Evolutionary conservation across 768 basidiomycete genomes (phyloP), one percentile per base, ranked within the genome.

Genomic region (Suillus brevipes): DNA sequence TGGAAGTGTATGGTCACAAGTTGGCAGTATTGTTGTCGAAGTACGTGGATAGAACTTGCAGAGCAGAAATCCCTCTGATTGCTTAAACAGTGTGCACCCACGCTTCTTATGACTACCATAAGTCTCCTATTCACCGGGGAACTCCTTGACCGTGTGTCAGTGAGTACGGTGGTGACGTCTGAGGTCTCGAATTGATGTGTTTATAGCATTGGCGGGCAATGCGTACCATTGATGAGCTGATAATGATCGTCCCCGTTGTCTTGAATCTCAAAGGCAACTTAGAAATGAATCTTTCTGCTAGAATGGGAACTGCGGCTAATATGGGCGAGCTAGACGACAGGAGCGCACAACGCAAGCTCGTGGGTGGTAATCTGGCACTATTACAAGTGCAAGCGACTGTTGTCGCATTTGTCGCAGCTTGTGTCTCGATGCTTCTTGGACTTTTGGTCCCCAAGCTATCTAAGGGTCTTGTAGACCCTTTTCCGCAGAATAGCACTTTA

Each of bases 201-300:
- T 16, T 57, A 45, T 23, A 95, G 93, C 87, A 82, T 62, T 99
- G 95, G 95, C 83, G 81, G 67, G 95, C 96, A 38, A 95, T 99
- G 86, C 82, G 83, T 60, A 85, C 91, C 50, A 88, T 98, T 57
- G 91, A 98, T 81, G 95, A 99, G 75, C 89, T 99, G 64, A 95
- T 99, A 70, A 94, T 98, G 83, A 92, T 99, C 63, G 89, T 98
- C 6, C 96, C 97, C 13, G 94, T 96, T 66, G 81, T 99, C 23
- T 85, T 94, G 68, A 99, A 99, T 70, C 86, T 99, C 64, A 98
- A 97, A 72, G 97, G 97, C n/a, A 94, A 99, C 73, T 85, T 99
- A 45, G 97, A 99, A 77, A 98, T 99, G 96, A 98, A 97, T 68
- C 88, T 99, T 9, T 96, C 95, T 5, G 95, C 97, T 0, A 86